Evolutionary conservation across 2,329 filamentous ascomycete genomes (phyloP).

Genomic region (Arachnomyces sp.): DNA sequence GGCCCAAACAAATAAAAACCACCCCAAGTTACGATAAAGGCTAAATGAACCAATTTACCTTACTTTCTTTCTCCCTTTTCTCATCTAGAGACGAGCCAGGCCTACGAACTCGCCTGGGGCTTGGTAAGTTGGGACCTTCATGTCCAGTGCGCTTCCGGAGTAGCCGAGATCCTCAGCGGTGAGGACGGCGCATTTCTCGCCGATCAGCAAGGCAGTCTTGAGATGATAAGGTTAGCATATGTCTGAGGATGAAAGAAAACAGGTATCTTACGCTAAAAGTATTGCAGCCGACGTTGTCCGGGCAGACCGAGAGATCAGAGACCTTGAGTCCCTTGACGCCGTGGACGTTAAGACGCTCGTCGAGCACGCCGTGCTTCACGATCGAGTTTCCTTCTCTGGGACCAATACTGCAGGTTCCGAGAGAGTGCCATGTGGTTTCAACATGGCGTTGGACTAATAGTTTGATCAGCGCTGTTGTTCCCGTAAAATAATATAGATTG

Average conservation of each 20-base stretch:
- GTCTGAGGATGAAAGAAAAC: background rate
- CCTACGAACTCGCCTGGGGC: conserved; percentile 37
- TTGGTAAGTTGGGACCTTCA: conserved; percentile 63
- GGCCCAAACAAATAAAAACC: no score
- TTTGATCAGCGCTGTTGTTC: conserved; percentile 28
- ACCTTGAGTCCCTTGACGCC: conserved; percentile 72
- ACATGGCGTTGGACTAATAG: conserved; percentile 57
- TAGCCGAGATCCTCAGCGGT: conserved; percentile 68
- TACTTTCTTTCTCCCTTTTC: conserved; percentile 1
- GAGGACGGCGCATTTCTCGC: conserved; percentile 65
- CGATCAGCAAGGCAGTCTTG: conserved; percentile 66
- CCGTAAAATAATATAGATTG: conserved; percentile 7
- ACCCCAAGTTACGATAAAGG: no score
- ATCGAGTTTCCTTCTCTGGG: conserved; percentile 69
- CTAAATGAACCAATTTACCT: no score
- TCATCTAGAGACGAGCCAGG: conserved; percentile 23
- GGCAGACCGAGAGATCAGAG: conserved; percentile 67
- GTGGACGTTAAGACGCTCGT: conserved; percentile 70
- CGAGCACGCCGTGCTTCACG: conserved; percentile 65
- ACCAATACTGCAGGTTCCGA: conserved; percentile 68
- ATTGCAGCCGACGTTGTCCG: conserved; percentile 69
- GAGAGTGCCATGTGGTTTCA: conserved; percentile 66
- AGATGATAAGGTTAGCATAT: conserved; percentile 6
- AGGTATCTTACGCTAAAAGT: conserved; percentile 41
- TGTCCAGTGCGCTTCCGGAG: conserved; percentile 63